Conservation (phyloP, 495 filamentous ascomycete genomes). For the Endocarpon pusillum region DNA sequence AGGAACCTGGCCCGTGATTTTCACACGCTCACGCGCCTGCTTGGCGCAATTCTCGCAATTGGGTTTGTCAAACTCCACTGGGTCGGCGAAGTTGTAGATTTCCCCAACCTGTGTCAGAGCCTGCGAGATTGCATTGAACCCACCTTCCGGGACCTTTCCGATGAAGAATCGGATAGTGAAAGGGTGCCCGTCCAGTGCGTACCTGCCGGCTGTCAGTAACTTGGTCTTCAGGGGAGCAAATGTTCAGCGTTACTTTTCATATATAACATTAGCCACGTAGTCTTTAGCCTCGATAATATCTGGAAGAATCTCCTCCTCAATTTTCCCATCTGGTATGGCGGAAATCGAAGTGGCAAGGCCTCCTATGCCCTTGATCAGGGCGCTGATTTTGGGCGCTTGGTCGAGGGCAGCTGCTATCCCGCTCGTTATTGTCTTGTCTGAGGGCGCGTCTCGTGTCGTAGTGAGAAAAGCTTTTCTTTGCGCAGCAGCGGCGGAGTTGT, state of each 20-base stretch:
- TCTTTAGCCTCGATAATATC: background rate
- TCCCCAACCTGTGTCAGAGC: constrained; percentile 2
- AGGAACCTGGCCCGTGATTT: background rate
- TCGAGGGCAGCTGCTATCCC: background rate
- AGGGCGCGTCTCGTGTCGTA: background rate
- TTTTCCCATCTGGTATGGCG: background rate
- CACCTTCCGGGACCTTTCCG: constrained; percentile 1
- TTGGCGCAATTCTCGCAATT: background rate
- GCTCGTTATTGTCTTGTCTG: background rate
- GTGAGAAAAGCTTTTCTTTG: background rate
- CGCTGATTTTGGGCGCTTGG: background rate
- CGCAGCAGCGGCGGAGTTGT: background rate
- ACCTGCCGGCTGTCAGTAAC: background rate
- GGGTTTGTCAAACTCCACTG: background rate
- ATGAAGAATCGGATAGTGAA: constrained; percentile 6
- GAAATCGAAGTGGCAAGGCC: background rate
- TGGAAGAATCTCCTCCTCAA: background rate
- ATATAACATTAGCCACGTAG: constrained; percentile 1
- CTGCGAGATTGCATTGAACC: background rate
- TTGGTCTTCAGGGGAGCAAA: background rate
- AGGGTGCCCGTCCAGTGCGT: constrained; percentile 5
- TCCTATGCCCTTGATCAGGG: background rate
- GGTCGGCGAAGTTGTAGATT: constrained; percentile 6
- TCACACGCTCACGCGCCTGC: background rate
- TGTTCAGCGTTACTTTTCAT: background rate